Base-by-base conservation (phyloP, 2,329 filamentous ascomycete species). In the Colletotrichum ledebouriae region DNA sequence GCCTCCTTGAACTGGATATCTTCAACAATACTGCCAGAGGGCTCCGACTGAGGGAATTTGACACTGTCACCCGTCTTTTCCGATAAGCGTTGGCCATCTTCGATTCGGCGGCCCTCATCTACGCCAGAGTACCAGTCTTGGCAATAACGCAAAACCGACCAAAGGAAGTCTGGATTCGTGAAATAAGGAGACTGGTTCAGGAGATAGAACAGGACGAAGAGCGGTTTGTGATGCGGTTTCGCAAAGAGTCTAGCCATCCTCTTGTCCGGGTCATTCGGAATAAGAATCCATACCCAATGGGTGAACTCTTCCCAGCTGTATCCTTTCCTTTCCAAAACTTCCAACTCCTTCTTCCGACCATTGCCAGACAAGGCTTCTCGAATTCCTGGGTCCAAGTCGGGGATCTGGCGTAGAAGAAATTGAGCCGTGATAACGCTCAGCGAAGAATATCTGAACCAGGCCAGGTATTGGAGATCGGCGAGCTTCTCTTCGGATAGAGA, bases 161-260 rank as follows among this genome's bases (percentile, higher is more conserved):
- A 37, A 4, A 70, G 37, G 4, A 64, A 70, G 6, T 69, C 46
- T 3, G 50, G 57, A 7, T 39, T 39, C 9, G 37, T 20, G 5
- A 63, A 58, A 6, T 41, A 41, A 2, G 53, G 49, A 22, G 22
- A 20, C 29, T 20, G 29, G 13, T 39, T 63, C 29, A 71, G 52
- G 9, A 71, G 34, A 33, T 69, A 49, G 39, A 57, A 55, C 3
- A 71, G 60, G 12, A 71, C 4, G n/a, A 71, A 71, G 2, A 42
- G 12, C 17, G 70, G 70, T 15, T 71, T 71, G 11, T 62, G 42
- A n/a, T 49, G 9, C 17, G 37, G 13, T 12, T 33, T 49, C 47
- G 37, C 39, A 17, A 71, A 12, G 20, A 69, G 66, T 15, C 33
- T 34, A 11, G 41, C 15, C 7, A 69, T 64, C 47, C 69, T 50